These are phyloP conservation scores for Irpex lacteus DNA, from an alignment of 1,284 basidiomycete genomes.

Conservation along the genomic window DNA sequence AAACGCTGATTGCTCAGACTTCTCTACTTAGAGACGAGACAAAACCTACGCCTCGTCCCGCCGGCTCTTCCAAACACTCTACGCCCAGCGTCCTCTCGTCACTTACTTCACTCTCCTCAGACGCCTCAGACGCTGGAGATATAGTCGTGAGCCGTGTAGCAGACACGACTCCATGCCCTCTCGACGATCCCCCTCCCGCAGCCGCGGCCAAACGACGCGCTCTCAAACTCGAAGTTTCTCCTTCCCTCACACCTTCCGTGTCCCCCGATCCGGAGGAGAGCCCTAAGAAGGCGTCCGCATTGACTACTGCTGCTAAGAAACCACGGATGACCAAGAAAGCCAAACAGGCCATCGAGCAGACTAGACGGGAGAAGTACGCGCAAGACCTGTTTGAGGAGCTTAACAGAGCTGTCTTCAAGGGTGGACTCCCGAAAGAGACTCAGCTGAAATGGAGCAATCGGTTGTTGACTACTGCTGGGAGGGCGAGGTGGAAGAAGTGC, in stretches of 20 bases:
- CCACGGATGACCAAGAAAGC: slow-evolving; percentile 43
- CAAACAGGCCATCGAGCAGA: slow-evolving; percentile 40
- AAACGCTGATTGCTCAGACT: too few relatives aligned
- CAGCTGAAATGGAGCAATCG: slow-evolving; percentile 72
- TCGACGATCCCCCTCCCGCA: not conserved
- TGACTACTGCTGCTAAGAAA: slow-evolving; percentile 2
- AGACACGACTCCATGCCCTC: not conserved
- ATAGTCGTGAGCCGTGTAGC: not conserved
- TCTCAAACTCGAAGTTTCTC: not conserved
- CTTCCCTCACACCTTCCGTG: not conserved
- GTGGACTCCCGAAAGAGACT: slow-evolving; percentile 66
- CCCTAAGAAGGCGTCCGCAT: not conserved
- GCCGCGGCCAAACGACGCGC: not conserved
- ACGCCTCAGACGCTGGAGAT: not conserved
- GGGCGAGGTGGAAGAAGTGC: slow-evolving; percentile 69
- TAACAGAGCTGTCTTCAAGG: slow-evolving; percentile 73
- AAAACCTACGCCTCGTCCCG: not conserved
- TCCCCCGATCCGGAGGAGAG: not conserved
- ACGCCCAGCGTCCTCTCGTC: not conserved
- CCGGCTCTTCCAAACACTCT: not conserved
- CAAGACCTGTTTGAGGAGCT: slow-evolving; percentile 78
- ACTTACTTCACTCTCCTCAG: not conserved
- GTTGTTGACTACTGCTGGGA: slow-evolving; percentile 73
- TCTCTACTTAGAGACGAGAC: too few relatives aligned
- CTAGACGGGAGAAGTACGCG: slow-evolving; percentile 52